Conservation (phyloP, 139 green algal genomes). For the Chlamydomonas sp. region DNA sequence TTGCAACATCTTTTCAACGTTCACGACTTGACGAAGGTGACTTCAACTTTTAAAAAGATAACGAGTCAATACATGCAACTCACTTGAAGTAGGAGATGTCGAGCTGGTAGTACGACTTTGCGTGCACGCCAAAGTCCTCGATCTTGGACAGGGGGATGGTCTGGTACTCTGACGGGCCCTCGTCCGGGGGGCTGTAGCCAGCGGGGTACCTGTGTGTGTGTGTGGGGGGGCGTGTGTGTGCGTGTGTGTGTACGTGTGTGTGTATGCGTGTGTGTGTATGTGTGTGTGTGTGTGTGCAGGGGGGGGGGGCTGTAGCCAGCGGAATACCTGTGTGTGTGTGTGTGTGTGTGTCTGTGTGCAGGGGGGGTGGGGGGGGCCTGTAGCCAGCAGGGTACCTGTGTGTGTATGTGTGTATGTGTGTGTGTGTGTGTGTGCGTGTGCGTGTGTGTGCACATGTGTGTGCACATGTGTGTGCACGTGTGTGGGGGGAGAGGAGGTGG, state of each 20-base stretch:
- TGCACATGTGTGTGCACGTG: not conserved
- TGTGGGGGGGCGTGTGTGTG: not conserved
- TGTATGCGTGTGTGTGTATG: not conserved
- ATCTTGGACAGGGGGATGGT: conserved; percentile 97
- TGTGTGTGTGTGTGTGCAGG: conserved; percentile 1
- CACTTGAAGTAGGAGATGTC: conserved; percentile 94
- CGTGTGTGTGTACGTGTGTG: not conserved
- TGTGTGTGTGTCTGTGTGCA: conserved; percentile 1
- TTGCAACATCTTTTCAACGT: too few relatives aligned
- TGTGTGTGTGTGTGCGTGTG: conserved; percentile 1
- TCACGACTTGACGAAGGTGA: too few relatives aligned
- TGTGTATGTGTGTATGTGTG: conserved; percentile 1
- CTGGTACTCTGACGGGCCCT: conserved; percentile 85
- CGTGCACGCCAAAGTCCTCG: conserved; percentile 91
- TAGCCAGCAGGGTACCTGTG: conserved; percentile 28
- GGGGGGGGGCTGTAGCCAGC: not conserved
- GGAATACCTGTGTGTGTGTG: not conserved
- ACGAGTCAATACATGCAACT: conserved; percentile 24
- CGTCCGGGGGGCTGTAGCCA: conserved; percentile 74
- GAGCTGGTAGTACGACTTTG: conserved; percentile 68
- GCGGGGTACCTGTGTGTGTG: not conserved
- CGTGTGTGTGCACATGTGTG: not conserved
- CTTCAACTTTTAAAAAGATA: too few relatives aligned
- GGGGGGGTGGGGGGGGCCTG: too few relatives aligned
- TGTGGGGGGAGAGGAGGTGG: conserved; percentile 43